These are phyloP conservation scores for Hansenula anomala DNA, from an alignment of 1,139 yeast species.

Conservation along the genomic window DNA sequence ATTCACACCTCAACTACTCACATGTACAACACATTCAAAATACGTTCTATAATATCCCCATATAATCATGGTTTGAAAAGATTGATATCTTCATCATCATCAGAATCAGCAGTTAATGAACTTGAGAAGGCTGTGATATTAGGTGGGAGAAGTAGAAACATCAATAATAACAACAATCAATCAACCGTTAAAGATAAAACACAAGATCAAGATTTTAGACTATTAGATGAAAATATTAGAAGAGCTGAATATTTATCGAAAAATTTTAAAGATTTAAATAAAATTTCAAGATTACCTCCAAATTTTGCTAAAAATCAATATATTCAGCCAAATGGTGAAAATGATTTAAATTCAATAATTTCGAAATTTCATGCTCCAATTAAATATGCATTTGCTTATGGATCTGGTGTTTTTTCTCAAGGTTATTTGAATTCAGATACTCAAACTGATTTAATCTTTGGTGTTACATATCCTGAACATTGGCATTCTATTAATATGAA, in stretches of 20 bases:
- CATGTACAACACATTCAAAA: too few relatives aligned
- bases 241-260: constrained; percentile 29
- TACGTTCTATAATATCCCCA: too few relatives aligned
- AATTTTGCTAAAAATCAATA: constrained; percentile 58
- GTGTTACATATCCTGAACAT: constrained; percentile 64
- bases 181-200: constrained; percentile 20
- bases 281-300: constrained; percentile 45
- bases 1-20: too few relatives aligned
- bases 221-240: constrained; percentile 29
- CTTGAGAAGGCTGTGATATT: not conserved
- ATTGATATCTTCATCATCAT: too few relatives aligned
- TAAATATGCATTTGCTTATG: constrained; percentile 83
- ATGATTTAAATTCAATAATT: constrained; percentile 45
- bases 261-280: constrained; percentile 35
- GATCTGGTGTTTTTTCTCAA: constrained; percentile 90
- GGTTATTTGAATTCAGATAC: constrained; percentile 41
- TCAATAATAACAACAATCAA: not conserved
- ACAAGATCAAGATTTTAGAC: constrained; percentile 17
- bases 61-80: too few relatives aligned
- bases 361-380: constrained; percentile 65
- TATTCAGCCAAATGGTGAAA: constrained; percentile 40
- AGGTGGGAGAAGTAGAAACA: not conserved
- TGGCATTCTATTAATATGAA: constrained; percentile 74
- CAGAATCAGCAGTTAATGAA: too few relatives aligned
- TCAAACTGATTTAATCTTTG: constrained; percentile 85